Conservation (phyloP, 2,329 filamentous ascomycete genomes). For the Ophiostoma piceae region DNA sequence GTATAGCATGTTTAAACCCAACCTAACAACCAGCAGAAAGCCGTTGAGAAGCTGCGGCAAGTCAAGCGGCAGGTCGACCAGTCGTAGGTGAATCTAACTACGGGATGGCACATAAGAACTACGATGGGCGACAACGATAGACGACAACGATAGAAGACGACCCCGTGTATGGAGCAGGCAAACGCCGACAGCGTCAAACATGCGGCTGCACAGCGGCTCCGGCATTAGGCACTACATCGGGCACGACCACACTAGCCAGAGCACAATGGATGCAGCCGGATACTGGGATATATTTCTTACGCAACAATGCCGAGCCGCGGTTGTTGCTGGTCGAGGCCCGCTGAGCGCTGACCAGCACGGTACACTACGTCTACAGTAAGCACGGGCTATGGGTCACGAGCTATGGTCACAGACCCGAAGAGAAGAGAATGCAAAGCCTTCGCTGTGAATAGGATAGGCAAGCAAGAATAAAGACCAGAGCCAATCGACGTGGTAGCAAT, state of each 20-base stretch:
- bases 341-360: background rate
- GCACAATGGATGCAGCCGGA: background rate
- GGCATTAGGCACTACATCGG: background rate
- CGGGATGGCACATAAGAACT: background rate
- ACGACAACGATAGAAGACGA: background rate
- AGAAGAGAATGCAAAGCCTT: background rate
- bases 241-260: background rate
- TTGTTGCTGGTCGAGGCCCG: background rate
- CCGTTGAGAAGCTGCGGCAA: conserved; percentile 50
- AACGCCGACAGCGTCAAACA: background rate
- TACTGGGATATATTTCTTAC: no score
- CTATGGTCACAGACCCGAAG: background rate
- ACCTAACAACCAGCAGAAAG: conserved; percentile 40
- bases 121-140: background rate
- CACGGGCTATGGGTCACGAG: background rate
- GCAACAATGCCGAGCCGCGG: background rate
- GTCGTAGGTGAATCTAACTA: conserved; percentile 31
- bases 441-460: background rate
- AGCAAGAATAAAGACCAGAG: background rate
- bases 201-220: background rate
- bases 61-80: conserved; percentile 46
- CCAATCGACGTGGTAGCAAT: background rate
- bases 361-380: background rate
- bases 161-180: background rate
- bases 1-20: background rate